phyloP scores from a whole-genome alignment of 495 filamentous ascomycete species.

The Aspergillus saccharolyticus region DNA sequence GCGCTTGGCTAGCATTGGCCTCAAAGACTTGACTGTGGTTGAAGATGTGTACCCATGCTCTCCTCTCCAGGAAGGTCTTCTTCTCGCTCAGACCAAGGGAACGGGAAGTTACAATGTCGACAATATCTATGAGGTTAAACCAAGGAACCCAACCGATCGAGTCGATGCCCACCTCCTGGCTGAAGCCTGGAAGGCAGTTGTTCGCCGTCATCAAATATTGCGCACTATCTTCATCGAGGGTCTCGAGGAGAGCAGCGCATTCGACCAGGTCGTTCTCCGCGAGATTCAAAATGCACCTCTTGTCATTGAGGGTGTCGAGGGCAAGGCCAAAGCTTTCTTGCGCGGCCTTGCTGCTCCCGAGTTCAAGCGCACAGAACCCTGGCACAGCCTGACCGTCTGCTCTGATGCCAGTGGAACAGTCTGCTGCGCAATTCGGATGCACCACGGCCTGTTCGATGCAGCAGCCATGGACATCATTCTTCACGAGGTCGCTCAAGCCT shows the following conservation, averaged over 20 bases:
- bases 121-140: no score
- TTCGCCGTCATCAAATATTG: constrained; percentile 32
- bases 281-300: no score
- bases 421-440: constrained; percentile 40
- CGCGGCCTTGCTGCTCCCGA: no score
- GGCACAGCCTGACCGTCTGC: background rate
- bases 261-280: constrained; percentile 35
- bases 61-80: constrained; percentile 2
- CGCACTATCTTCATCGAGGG: constrained; percentile 36
- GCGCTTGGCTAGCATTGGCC: no score
- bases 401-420: constrained; percentile 16
- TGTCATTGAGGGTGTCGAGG: no score
- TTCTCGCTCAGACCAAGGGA: constrained; percentile 9
- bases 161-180: background rate
- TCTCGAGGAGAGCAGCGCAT: constrained; percentile 22
- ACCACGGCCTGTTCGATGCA: constrained; percentile 37
- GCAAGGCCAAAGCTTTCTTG: no score
- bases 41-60: constrained; percentile 6
- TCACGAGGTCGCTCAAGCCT: constrained; percentile 30
- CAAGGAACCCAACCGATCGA: no score
- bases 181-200: constrained; percentile 30
- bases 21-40: background rate
- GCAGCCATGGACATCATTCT: constrained; percentile 23
- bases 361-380: no score
- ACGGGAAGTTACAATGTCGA: no score